phyloP scores from a whole-genome alignment of 2,329 filamentous ascomycete genomes.

The Parastagonospora nodorum region DNA sequence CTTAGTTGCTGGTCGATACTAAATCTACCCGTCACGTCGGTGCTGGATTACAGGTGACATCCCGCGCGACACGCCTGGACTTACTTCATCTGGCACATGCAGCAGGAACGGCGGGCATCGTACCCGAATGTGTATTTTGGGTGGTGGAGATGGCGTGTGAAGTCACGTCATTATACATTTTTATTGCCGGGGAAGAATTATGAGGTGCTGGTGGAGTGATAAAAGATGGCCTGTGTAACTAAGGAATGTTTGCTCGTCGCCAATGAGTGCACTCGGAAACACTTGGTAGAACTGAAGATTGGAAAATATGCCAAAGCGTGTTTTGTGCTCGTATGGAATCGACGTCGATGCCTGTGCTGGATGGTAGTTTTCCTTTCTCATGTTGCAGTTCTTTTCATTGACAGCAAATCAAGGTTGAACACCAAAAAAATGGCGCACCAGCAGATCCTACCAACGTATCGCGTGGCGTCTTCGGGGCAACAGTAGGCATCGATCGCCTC shows the following conservation, averaged over 20 bases:
- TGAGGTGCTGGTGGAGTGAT: neutral
- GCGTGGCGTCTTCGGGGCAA: conserved; percentile 49
- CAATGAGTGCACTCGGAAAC: no score
- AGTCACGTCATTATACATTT: neutral
- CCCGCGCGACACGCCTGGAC: neutral
- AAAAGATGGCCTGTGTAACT: neutral
- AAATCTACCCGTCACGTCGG: no score
- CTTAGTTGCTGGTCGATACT: neutral
- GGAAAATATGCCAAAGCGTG: conserved; percentile 41
- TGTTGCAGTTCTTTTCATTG: neutral
- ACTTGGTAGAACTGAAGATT: no score
- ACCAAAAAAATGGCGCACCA: conserved; percentile 43
- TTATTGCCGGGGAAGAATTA: neutral
- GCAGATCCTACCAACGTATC: conserved; percentile 49
- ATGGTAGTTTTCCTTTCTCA: conserved; percentile 26
- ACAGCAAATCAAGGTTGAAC: conserved; percentile 42
- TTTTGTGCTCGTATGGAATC: conserved; percentile 49
- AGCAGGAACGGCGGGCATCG: neutral
- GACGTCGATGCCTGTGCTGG: conserved; percentile 49
- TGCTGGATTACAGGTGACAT: neutral
- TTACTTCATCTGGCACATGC: neutral
- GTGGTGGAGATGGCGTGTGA: neutral
- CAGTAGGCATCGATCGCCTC: conserved; percentile 48
- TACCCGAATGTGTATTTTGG: neutral
- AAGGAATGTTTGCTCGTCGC: neutral